phyloP scores from a whole-genome alignment of 2,329 filamentous ascomycete genomes.

The Dothidotthia symphoricarpi region DNA sequence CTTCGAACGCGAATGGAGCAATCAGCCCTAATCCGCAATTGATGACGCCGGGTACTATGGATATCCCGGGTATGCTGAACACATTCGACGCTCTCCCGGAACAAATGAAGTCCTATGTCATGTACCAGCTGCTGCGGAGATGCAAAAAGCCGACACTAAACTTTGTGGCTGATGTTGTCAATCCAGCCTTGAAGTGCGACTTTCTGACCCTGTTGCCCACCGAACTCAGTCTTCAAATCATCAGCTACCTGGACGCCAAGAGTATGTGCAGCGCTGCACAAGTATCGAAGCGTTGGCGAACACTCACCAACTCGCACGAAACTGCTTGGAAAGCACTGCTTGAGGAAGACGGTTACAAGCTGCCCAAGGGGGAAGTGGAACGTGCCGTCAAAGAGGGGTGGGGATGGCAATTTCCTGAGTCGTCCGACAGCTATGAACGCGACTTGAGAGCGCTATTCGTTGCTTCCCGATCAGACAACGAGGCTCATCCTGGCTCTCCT shows the following conservation, averaged over 20 bases:
- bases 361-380: conserved; percentile 79
- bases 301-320: conserved; percentile 87
- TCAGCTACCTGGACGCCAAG: conserved; percentile 79
- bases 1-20: conserved; percentile 15
- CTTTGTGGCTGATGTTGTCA: conserved; percentile 85
- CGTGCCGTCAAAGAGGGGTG: conserved; percentile 87
- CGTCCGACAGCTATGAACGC: conserved; percentile 70
- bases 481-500: conserved; percentile 26
- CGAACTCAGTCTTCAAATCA: conserved; percentile 82
- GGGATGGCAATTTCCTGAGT: conserved; percentile 92
- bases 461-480: conserved; percentile 44
- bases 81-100: conserved; percentile 88
- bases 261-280: conserved; percentile 88
- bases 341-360: conserved; percentile 74
- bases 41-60: conserved; percentile 56
- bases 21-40: conserved; percentile 34
- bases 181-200: conserved; percentile 91
- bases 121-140: conserved; percentile 89
- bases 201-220: conserved; percentile 80
- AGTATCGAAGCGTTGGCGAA: conserved; percentile 91
- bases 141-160: conserved; percentile 86
- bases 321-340: conserved; percentile 93
- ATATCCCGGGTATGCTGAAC: conserved; percentile 83
- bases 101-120: conserved; percentile 91
- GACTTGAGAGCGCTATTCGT: conserved; percentile 65